Base-by-base conservation (phyloP, 2,329 filamentous ascomycete species). In the Alternaria hordeiaustralica region DNA sequence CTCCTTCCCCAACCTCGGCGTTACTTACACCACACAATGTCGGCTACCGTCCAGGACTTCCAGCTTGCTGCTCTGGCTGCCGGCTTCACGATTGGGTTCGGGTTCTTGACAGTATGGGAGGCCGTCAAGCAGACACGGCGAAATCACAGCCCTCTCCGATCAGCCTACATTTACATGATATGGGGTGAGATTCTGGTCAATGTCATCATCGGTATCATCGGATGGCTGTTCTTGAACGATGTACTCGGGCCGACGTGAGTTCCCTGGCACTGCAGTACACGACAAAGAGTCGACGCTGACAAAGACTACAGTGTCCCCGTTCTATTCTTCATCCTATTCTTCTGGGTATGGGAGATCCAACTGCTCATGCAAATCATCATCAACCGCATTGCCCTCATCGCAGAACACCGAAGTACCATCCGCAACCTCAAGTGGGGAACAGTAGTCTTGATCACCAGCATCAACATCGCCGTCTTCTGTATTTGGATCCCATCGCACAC, bases 321-420 rank as follows among this genome's bases (percentile, higher is more conserved):
- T 6, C 61, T 78, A 4, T 78, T 78, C 68, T 76, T 74, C 58
- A 76, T 78, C 51, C 66, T 78, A 6, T 61, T 76, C 47, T 72
- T 71, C 43, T 78, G 76, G 76, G 72, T 76, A 1, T 75, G 76
- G 26, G 63, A 79, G 43, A 81, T 86, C 13, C 85, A 87, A 63
- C 75, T 86, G 2, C 68, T 87, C 2, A 81, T 87, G 76, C 85
- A 87, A 66, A 87, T 87, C 50, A 86, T 87, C 66, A 83, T 87
- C 71, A 87, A 87, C 67, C 82, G 86, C 57, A 83, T 87, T 21
- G 79, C 82, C 0, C 80, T 87, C 43, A 82, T 87, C 36, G 79
- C 83, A 12, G 80, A 84, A 13, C 75, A 82, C 46, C 76, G 75
- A 23, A 72, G 68, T 0, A 81, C 79, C 2, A 79, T 83, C 7